Conservation (phyloP, 352 stramenopile species). For the Thalassiosira pacifica region DNA sequence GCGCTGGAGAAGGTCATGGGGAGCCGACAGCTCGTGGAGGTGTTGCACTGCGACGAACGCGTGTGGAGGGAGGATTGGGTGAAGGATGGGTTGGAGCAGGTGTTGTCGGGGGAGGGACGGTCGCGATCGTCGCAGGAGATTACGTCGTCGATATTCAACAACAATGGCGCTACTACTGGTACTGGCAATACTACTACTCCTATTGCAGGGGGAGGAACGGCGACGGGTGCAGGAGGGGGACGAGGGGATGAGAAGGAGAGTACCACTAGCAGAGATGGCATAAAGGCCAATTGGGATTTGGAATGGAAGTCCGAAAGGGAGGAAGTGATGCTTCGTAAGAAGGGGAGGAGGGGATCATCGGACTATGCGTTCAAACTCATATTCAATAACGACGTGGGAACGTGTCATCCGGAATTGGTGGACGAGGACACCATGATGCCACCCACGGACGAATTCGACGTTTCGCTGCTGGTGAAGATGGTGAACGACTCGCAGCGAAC, state of each 20-base stretch:
- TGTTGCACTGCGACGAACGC: constrained; percentile 52
- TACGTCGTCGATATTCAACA: constrained; percentile 21
- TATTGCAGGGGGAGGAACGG: too few species aligned
- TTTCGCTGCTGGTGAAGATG: constrained; percentile 43
- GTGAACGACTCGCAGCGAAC: constrained; percentile 45
- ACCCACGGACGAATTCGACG: constrained; percentile 45
- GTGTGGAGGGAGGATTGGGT: constrained; percentile 51
- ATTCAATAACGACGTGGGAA: constrained; percentile 43
- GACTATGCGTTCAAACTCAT: constrained; percentile 45
- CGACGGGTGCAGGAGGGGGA: not conserved
- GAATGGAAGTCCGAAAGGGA: constrained; percentile 30
- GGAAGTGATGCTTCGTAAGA: constrained; percentile 34
- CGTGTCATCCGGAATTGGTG: constrained; percentile 40
- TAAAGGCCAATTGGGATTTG: constrained; percentile 42
- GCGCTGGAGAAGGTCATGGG: constrained; percentile 52
- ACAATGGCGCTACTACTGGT: too few species aligned
- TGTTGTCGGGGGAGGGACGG: constrained; percentile 1
- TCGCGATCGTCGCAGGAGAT: not conserved
- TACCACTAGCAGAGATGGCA: not conserved
- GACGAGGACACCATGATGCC: constrained; percentile 43
- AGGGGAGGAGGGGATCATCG: not conserved
- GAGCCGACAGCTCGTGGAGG: constrained; percentile 42
- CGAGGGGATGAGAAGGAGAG: constrained; percentile 1
- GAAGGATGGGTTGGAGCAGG: constrained; percentile 29
- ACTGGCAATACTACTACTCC: too few species aligned